Percentiles rank a stretch among this genome's conserved stretches.
Conservation (phyloP, 148 eudicot genomes). For the Drosera capensis region DNA sequence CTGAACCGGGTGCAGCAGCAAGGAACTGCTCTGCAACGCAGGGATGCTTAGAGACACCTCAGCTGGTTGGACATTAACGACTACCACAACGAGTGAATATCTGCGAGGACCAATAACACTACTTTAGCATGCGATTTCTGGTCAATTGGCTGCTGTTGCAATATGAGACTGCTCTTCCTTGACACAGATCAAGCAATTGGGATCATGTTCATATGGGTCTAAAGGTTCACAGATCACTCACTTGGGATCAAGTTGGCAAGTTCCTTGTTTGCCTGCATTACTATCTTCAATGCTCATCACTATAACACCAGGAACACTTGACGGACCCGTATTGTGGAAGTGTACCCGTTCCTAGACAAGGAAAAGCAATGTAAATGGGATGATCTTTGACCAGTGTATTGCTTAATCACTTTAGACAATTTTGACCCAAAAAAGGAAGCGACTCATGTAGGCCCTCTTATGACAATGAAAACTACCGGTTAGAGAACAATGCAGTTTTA, state of each 20-base stretch:
- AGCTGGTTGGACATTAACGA: constrained; percentile 48
- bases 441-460: no score
- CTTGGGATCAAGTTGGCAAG: constrained; percentile 69
- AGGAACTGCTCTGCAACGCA: constrained; percentile 26
- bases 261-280: constrained; percentile 39
- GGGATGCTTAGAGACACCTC: constrained; percentile 34
- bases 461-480: no score
- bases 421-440: no score
- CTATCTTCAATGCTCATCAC: constrained; percentile 98
- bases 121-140: neutral
- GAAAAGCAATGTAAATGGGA: neutral
- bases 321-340: constrained; percentile 74
- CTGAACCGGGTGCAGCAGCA: constrained; percentile 75
- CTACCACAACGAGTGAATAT: constrained; percentile 46
- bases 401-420: neutral
- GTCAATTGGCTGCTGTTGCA: neutral
- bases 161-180: neutral
- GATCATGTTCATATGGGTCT: neutral
- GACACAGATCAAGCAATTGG: neutral
- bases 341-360: constrained; percentile 54
- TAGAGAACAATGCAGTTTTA: no score
- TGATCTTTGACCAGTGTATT: neutral
- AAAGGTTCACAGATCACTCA: constrained; percentile 15
- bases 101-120: constrained; percentile 18
- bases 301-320: constrained; percentile 70